These are phyloP conservation scores for Starmerella stellata DNA, from an alignment of 805 yeast genomes.

Conservation along the genomic window DNA sequence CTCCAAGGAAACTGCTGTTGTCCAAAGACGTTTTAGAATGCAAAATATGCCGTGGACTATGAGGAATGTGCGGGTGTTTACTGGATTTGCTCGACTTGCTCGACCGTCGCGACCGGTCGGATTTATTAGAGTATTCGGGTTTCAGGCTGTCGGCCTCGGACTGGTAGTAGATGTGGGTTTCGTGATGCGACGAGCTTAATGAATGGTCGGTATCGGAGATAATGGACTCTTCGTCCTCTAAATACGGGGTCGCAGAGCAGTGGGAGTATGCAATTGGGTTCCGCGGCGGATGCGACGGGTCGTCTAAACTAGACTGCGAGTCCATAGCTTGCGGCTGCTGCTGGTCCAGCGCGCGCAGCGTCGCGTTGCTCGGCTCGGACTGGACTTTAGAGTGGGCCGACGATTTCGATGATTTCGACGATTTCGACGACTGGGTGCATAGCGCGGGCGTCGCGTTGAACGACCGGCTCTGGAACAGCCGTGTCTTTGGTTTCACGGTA, in stretches of 20 bases:
- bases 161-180: not conserved
- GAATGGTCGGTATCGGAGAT: not conserved
- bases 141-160: not conserved
- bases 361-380: not conserved
- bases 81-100: not conserved
- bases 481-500: not conserved
- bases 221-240: not conserved
- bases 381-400: not conserved
- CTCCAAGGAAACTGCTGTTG: not conserved
- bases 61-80: not conserved
- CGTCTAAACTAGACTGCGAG: too few species aligned
- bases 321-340: too few species aligned
- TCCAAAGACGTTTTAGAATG: slow-evolving; percentile 6
- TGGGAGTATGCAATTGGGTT: too few species aligned
- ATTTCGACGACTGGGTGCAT: not conserved
- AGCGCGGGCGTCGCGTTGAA: not conserved
- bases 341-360: not conserved
- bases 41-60: not conserved
- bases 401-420: too few species aligned
- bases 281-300: too few species aligned
- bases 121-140: not conserved
- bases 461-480: not conserved
- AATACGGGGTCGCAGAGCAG: too few species aligned
- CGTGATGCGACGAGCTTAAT: not conserved
- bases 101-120: not conserved